These are phyloP conservation scores for Chernovozyma sophiae-reginae DNA, from an alignment of 1,139 yeast genomes.

Conservation along the genomic window DNA sequence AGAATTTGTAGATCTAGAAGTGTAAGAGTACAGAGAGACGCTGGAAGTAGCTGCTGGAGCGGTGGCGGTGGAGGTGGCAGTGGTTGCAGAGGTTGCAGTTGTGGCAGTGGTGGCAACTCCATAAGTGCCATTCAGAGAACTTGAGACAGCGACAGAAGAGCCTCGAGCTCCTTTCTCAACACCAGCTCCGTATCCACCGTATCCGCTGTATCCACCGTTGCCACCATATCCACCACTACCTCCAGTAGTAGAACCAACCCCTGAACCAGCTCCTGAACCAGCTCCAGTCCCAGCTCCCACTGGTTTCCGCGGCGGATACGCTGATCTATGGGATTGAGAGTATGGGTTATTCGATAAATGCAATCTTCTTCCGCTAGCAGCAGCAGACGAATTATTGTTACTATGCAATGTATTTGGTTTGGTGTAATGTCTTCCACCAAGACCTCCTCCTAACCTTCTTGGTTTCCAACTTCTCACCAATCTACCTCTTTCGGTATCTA, in stretches of 20 bases:
- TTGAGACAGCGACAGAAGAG: background rate
- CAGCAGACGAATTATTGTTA: constrained; percentile 54
- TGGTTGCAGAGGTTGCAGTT: background rate
- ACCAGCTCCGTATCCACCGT: background rate
- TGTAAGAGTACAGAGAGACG: constrained; percentile 2
- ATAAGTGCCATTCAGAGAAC: too few species aligned
- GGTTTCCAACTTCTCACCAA: constrained; percentile 79
- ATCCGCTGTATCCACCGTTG: too few species aligned
- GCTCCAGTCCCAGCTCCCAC: background rate
- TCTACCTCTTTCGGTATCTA: constrained; percentile 84
- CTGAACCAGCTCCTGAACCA: background rate
- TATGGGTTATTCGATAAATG: constrained; percentile 16
- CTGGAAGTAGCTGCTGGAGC: background rate
- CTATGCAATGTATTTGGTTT: constrained; percentile 37
- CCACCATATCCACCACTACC: background rate
- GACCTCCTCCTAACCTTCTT: constrained; percentile 62
- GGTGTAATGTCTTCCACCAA: constrained; percentile 56
- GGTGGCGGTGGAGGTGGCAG: background rate
- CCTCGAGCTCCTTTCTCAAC: background rate
- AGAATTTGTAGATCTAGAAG: constrained; percentile 6
- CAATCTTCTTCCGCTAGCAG: constrained; percentile 35
- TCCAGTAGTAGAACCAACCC: background rate
- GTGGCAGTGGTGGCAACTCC: background rate
- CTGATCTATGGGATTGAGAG: background rate
- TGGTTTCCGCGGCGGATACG: background rate